Percentiles rank a stretch among this genome's conserved stretches.
These are phyloP conservation scores for Tolypocladium cylindrosporum DNA, from an alignment of 2,329 filamentous ascomycete species.

Conservation along the genomic window DNA sequence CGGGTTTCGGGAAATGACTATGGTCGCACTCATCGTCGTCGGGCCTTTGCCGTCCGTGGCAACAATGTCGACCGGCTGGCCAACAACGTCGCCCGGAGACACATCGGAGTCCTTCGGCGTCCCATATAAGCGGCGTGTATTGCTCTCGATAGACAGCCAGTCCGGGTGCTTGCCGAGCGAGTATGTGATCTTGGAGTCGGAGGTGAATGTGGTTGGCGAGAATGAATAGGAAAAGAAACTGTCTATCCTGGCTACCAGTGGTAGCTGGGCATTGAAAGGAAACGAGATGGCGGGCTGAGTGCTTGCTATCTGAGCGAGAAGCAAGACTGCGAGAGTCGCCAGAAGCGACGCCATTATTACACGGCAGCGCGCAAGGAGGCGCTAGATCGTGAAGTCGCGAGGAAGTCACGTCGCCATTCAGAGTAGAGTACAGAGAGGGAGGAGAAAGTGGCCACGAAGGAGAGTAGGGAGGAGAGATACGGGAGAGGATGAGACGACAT, in stretches of 20 bases:
- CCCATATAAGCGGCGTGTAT: conserved; percentile 56
- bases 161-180: conserved; percentile 52
- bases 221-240: conserved; percentile 62
- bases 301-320: conserved; percentile 18
- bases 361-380: conserved; percentile 10
- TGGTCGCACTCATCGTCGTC: conserved; percentile 52
- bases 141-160: conserved; percentile 66
- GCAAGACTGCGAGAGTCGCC: conserved; percentile 15
- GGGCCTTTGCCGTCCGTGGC: conserved; percentile 59
- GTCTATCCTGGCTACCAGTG: conserved; percentile 62
- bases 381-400: conserved; percentile 9
- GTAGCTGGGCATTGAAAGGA: conserved; percentile 77
- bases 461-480: conserved; percentile 6
- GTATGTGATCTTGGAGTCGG: conserved; percentile 55
- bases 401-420: conserved; percentile 8
- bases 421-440: conserved; percentile 2
- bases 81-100: conserved; percentile 40
- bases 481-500: conserved; percentile 3
- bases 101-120: conserved; percentile 50
- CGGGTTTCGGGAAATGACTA: conserved; percentile 55
- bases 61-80: conserved; percentile 53
- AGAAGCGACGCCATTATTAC: conserved; percentile 19
- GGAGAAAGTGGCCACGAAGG: conserved; percentile 5
- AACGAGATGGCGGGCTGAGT: conserved; percentile 43
- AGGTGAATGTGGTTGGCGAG: conserved; percentile 63